phyloP scores from a whole-genome alignment of 768 basidiomycete genomes.

The Mycena venus region DNA sequence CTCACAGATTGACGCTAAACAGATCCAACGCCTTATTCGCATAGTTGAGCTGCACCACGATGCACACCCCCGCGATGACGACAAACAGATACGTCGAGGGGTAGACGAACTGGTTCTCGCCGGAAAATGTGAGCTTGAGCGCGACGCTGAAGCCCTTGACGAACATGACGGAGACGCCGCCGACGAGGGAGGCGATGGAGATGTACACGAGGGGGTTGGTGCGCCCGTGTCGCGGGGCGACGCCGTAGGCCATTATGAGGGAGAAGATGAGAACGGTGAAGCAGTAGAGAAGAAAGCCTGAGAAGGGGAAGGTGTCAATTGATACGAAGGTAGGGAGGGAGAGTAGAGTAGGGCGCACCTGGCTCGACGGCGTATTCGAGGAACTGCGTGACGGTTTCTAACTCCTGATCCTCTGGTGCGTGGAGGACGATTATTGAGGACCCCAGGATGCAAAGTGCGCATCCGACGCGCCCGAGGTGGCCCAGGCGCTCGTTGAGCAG shows the following conservation, averaged over 20 bases:
- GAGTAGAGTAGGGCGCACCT: slow-evolving; percentile 66
- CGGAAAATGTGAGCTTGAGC: slow-evolving; percentile 91
- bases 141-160: slow-evolving; percentile 98
- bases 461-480: slow-evolving; percentile 89
- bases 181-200: slow-evolving; percentile 96
- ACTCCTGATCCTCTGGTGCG: slow-evolving; percentile 94
- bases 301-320: neutral
- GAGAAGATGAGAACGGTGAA: slow-evolving; percentile 86
- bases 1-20: slow-evolving; percentile 97
- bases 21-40: slow-evolving; percentile 98
- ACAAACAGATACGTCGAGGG: slow-evolving; percentile 97
- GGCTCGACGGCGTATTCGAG: slow-evolving; percentile 90
- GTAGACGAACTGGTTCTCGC: slow-evolving; percentile 95
- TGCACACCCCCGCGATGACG: slow-evolving; percentile 82
- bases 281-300: slow-evolving; percentile 93
- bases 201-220: slow-evolving; percentile 93
- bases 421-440: slow-evolving; percentile 96
- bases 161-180: slow-evolving; percentile 96
- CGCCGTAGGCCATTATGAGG: slow-evolving; percentile 87
- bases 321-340: neutral
- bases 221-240: slow-evolving; percentile 89
- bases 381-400: slow-evolving; percentile 95
- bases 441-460: slow-evolving; percentile 85
- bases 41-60: slow-evolving; percentile 95
- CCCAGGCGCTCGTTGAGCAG: slow-evolving; percentile 94